Percentiles rank a stretch among this genome's conserved stretches.
phyloP scores from a whole-genome alignment of 2,329 filamentous ascomycete genomes.

The Coniella vitis region DNA sequence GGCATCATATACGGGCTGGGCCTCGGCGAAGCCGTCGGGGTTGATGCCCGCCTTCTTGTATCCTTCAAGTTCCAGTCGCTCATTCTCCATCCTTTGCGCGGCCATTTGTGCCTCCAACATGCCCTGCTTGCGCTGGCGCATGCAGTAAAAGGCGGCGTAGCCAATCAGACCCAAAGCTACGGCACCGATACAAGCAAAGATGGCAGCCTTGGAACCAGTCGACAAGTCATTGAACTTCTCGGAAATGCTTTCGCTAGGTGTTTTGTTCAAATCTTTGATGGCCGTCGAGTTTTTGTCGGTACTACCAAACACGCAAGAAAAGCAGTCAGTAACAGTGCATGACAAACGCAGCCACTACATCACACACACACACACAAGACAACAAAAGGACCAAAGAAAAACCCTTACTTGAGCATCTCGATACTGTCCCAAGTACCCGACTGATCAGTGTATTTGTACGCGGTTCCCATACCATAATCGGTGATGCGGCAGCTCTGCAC shows the following conservation, averaged over 20 bases:
- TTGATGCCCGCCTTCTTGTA: conserved; percentile 41
- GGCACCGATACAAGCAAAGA: conserved; percentile 44
- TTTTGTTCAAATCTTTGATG: conserved; percentile 34
- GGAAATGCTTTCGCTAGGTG: conserved; percentile 35
- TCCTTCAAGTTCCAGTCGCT: conserved; percentile 44
- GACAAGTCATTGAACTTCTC: conserved; percentile 51
- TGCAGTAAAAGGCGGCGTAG: conserved; percentile 44
- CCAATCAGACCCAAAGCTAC: conserved; percentile 36
- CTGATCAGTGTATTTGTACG: conserved; percentile 58
- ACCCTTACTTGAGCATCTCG: conserved; percentile 44
- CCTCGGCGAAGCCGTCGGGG: conserved; percentile 37
- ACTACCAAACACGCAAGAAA: conserved; percentile 23
- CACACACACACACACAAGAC: too few species aligned
- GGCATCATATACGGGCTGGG: conserved; percentile 31
- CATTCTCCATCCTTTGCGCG: conserved; percentile 36
- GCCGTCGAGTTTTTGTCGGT: conserved; percentile 48
- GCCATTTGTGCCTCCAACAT: conserved; percentile 42
- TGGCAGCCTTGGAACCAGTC: conserved; percentile 40
- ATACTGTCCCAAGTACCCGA: conserved; percentile 60
- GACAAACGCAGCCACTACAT: too few species aligned
- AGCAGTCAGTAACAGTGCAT: not conserved
- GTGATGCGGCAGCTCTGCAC: conserved; percentile 53
- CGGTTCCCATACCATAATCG: conserved; percentile 55
- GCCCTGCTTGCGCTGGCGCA: conserved; percentile 48
- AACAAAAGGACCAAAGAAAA: not conserved